Percentiles rank a stretch among this genome's conserved stretches.
phyloP scores from a whole-genome alignment of 2,329 filamentous ascomycete species.

The Cladophialophora immunda region DNA sequence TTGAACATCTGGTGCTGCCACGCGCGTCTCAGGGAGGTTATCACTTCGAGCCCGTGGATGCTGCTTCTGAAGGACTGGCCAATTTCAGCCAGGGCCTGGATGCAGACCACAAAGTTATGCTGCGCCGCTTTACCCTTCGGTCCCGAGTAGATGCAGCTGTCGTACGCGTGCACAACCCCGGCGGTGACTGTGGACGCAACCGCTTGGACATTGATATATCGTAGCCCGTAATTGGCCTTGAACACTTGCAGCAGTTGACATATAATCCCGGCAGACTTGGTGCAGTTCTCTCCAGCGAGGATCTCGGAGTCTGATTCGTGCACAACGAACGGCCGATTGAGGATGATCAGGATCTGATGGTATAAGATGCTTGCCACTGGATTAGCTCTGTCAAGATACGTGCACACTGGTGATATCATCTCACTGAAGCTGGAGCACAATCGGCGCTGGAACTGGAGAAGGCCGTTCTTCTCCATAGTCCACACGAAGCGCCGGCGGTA shows the following conservation, averaged over 20 bases:
- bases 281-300: conserved; percentile 10
- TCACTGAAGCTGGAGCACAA: conserved; percentile 15
- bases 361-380: conserved; percentile 2
- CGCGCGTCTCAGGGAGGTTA: conserved; percentile 17
- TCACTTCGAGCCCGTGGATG: conserved; percentile 31
- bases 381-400: not conserved
- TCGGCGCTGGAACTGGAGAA: not conserved
- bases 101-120: conserved; percentile 45
- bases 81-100: conserved; percentile 35
- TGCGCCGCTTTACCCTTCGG: conserved; percentile 49
- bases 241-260: conserved; percentile 11
- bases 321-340: conserved; percentile 9
- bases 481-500: conserved; percentile 6
- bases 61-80: conserved; percentile 33
- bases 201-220: conserved; percentile 17
- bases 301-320: not conserved
- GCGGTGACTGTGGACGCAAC: conserved; percentile 17
- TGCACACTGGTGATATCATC: not conserved
- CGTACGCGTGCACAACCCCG: conserved; percentile 19
- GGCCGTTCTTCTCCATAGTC: conserved; percentile 4
- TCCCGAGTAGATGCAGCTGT: conserved; percentile 23
- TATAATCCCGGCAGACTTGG: conserved; percentile 15
- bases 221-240: conserved; percentile 3
- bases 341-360: conserved; percentile 16
- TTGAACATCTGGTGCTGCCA: conserved; percentile 15